A percentile compares a stretch with the other conserved stretches of the same genome.
These are phyloP conservation scores for Circinella umbellata DNA, from an alignment of 371 early-diverging fungal genomes.

Conservation along the genomic window DNA sequence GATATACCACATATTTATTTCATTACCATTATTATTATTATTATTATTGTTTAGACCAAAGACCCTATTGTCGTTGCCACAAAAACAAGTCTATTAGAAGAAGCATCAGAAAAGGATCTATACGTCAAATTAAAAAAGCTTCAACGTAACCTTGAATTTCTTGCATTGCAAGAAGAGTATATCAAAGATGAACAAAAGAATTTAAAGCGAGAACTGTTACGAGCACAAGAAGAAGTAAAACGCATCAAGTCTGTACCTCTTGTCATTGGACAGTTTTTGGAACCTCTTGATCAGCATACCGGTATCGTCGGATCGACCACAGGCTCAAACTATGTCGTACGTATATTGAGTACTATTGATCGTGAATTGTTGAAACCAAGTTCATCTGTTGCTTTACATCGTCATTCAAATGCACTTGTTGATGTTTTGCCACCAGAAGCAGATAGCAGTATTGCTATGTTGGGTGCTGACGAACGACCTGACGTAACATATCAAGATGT, in stretches of 20 bases:
- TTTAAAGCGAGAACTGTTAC: slow-evolving; percentile 93
- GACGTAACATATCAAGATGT: slow-evolving; percentile 98
- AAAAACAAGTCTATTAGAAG: slow-evolving; percentile 42
- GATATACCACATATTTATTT: no score
- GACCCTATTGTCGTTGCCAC: slow-evolving; percentile 11
- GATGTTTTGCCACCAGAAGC: slow-evolving; percentile 98
- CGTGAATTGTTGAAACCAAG: slow-evolving; percentile 98
- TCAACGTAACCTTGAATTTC: slow-evolving; percentile 94
- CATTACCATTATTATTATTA: not conserved
- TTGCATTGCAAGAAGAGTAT: slow-evolving; percentile 98
- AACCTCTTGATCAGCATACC: slow-evolving; percentile 98
- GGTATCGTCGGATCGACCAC: slow-evolving; percentile 99
- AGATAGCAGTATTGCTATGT: slow-evolving; percentile 95
- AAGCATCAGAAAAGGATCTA: slow-evolving; percentile 79
- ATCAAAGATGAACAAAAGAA: slow-evolving; percentile 99
- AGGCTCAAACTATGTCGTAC: slow-evolving; percentile 95
- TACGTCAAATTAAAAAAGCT: slow-evolving; percentile 95
- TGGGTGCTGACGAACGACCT: slow-evolving; percentile 96
- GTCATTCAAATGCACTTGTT: slow-evolving; percentile 98
- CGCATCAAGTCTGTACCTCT: slow-evolving; percentile 99
- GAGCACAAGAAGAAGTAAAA: slow-evolving; percentile 99
- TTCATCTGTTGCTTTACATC: slow-evolving; percentile 97
- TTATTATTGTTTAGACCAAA: slow-evolving; percentile 1
- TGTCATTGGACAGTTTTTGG: slow-evolving; percentile 99
- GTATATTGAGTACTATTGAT: slow-evolving; percentile 98